phyloP scores from a whole-genome alignment of 192 early-diverging fungal species.

The Backusella tuberculispora region DNA sequence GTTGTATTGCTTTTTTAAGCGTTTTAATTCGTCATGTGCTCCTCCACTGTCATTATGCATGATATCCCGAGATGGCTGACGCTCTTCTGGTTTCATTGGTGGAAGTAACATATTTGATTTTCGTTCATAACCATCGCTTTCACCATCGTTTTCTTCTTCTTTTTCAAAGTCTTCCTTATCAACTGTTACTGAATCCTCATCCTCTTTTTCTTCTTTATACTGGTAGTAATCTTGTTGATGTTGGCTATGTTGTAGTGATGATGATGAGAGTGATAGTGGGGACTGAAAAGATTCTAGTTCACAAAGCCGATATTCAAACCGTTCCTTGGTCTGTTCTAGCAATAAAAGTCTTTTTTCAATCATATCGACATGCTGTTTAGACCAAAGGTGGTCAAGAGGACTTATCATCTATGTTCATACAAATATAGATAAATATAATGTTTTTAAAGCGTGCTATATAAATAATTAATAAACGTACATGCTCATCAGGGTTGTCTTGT shows the following conservation, averaged over 20 bases:
- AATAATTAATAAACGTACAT: slow-evolving; percentile 5
- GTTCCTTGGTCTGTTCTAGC: neutral
- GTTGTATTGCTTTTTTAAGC: slow-evolving; percentile 12
- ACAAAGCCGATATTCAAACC: slow-evolving; percentile 21
- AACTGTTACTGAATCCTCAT: neutral
- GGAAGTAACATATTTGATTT: slow-evolving; percentile 1
- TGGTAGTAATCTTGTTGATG: no score
- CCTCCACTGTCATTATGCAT: slow-evolving; percentile 13
- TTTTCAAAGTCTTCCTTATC: slow-evolving; percentile 1
- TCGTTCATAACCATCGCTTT: neutral
- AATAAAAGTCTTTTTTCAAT: slow-evolving; percentile 16
- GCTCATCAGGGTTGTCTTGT: neutral
- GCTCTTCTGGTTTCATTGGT: slow-evolving; percentile 16
- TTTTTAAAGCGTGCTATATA: neutral
- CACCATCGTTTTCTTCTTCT: neutral
- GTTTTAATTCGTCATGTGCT: slow-evolving; percentile 8
- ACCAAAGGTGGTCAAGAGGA: slow-evolving; percentile 13
- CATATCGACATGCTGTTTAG: slow-evolving; percentile 3
- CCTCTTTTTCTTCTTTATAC: slow-evolving; percentile 2
- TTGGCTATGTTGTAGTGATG: no score
- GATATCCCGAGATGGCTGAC: slow-evolving; percentile 12
- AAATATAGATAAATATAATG: neutral
- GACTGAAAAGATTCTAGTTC: neutral
- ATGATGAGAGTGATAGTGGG: neutral
- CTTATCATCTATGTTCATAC: neutral